phyloP scores from a whole-genome alignment of 768 basidiomycete species.

The Fistulinella prunicolor region DNA sequence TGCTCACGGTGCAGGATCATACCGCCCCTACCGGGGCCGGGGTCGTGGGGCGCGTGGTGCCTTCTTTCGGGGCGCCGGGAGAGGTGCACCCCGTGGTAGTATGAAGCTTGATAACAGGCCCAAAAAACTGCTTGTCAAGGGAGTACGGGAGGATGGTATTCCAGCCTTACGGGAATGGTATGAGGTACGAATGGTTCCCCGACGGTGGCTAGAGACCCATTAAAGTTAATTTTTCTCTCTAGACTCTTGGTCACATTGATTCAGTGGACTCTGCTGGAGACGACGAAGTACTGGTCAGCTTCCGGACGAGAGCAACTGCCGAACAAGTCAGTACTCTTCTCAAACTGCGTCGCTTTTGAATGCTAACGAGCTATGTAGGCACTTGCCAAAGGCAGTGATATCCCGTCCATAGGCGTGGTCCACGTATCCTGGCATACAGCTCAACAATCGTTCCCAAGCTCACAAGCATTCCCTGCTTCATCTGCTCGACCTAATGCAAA shows the following conservation, averaged over 20 bases:
- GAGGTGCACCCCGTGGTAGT: constrained; percentile 67
- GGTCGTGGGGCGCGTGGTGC: constrained; percentile 56
- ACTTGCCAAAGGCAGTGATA: constrained; percentile 64
- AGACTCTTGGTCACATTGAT: constrained; percentile 74
- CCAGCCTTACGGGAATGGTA: constrained; percentile 80
- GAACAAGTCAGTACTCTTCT: constrained; percentile 58
- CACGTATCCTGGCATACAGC: constrained; percentile 65
- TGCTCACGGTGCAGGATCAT: constrained; percentile 35
- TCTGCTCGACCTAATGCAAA: constrained; percentile 21
- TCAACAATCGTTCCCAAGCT: constrained; percentile 20
- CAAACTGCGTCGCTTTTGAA: background rate
- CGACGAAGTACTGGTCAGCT: constrained; percentile 62
- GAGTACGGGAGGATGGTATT: constrained; percentile 50
- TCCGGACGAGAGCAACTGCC: constrained; percentile 69
- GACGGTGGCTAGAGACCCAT: background rate
- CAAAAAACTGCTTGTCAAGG: constrained; percentile 74
- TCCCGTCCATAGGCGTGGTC: constrained; percentile 63
- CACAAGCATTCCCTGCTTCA: constrained; percentile 19
- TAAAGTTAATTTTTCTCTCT: constrained; percentile 5
- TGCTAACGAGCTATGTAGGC: constrained; percentile 44
- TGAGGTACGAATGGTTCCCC: constrained; percentile 46
- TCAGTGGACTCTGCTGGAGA: constrained; percentile 52
- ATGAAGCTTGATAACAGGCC: constrained; percentile 93
- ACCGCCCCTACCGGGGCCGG: constrained; percentile 69
- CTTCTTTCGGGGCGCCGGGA: constrained; percentile 56